Base-by-base conservation (phyloP, 2,329 filamentous ascomycete genomes). In the Sporothrix inflata region DNA sequence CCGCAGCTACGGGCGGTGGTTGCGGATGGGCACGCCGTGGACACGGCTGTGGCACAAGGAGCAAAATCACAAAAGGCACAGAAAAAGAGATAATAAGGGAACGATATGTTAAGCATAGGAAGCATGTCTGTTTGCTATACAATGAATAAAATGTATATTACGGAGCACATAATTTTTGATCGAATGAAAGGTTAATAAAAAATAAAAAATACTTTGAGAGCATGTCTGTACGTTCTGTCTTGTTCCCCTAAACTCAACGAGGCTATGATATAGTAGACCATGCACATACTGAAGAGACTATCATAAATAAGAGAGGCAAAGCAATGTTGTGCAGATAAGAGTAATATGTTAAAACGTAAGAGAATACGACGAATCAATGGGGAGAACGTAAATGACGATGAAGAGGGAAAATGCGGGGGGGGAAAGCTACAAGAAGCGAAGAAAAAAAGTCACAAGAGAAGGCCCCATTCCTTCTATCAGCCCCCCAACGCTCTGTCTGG, bases 1-100 rank as follows among this genome's bases (percentile, higher is more conserved):
- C 74, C 74, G 16, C 77, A 77, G 77, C 75, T 84, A 73, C 76
- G 77, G 72, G 71, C 72, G 24, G 72, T 80, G 30, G 78, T 74
- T 70, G 40, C 14, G 1, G 27, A 21, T 2, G 57, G 49, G 30
- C 8, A 9, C 4, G 12, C 30, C 5, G 51, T 16, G 6, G 14
- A 16, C 12, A 27, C 51, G 16, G 21, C 60, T 19, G 21, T 27
- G 11, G 19, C 34, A 47, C 27, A 42, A 14, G 19, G 11, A 34
- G 19, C 53, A 40, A 55, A 40, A 47, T 34, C 2, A n/a, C 27
- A 16, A 60, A 60, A 65, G 8, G 27, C 9, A 24, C 16, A 51
- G 60, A 30, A 34, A 45, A 61, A 30, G 16, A 47, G 21, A 51
- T 8, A 42, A 34, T 3, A 24, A 42, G 19, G 57, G n/a, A n/a